Base-by-base conservation (phyloP, 2,329 filamentous ascomycete genomes). In the Aspergillus sclerotialis region DNA sequence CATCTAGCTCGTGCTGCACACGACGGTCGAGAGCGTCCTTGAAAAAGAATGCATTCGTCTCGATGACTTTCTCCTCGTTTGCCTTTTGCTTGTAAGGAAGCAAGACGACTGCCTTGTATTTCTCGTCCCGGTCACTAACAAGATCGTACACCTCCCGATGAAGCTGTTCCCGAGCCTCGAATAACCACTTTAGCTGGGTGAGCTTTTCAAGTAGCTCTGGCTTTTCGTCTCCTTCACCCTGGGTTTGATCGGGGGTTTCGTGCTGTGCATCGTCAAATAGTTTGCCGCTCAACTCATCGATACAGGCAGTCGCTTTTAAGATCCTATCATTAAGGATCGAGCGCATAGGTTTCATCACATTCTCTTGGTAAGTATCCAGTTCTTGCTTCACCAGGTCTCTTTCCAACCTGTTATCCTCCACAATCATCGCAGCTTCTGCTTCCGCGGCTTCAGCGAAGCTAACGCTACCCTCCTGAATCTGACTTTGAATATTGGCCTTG, bases 111-210 rank as follows among this genome's bases (percentile, higher is more conserved):
- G 84, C 79, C 45, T 84, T 80, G 60, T 94, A 96, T 21, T 86
- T 81, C 38, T 88, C 76, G 52, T 94, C 92, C 33, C 89, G 83
- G 56, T 89, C 85, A 13, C 80, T 81, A 21, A 94, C 75, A 8
- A 96, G 67, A 48, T 93, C 84, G 53, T 87, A 94, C 34, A 90
- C 76, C 49, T 87, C 84, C 28, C 85, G 80, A 63, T 96, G 82
- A 7, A 96, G 71, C 30, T 76, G 73, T 62, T 98, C 92, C n/a
- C 89, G 80, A 1, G 84, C 83, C 58, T 98, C 92, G 49, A 95
- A 96, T 7, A 96, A 79, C 89, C 92, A 96, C 54, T 96, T 98
- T 10, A 96, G 72, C 30, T 95, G 75, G 0, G 90, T 96, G 9
- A 98, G 72, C 62, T 94, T 94, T 61, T 98, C 92, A 2, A 96